Percentiles rank a stretch among this genome's conserved stretches.
phyloP scores from a whole-genome alignment of 2,329 filamentous ascomycete species.

The Aspergillus jensenii region DNA sequence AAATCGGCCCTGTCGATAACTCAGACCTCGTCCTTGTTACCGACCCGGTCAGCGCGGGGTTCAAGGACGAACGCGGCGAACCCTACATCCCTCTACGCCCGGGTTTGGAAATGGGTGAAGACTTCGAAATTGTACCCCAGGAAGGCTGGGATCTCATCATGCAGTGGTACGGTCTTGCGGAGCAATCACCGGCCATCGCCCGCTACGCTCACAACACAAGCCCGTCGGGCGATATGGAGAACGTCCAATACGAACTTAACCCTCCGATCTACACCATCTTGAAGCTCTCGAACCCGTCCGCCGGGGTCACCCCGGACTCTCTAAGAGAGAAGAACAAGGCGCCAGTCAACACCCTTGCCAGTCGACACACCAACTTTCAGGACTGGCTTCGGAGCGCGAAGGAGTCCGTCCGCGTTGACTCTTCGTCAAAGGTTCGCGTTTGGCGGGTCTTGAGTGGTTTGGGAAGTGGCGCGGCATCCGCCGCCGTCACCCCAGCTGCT shows the following conservation, averaged over 20 bases:
- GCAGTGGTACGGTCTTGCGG: slow-evolving; percentile 76
- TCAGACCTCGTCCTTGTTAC: slow-evolving; percentile 70
- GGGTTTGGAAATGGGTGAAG: slow-evolving; percentile 62
- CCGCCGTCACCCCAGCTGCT: slow-evolving; percentile 44
- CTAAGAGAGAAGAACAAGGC: slow-evolving; percentile 62
- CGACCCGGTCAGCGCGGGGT: slow-evolving; percentile 37
- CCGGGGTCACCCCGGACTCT: slow-evolving; percentile 58
- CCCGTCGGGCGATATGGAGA: slow-evolving; percentile 58
- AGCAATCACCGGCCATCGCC: slow-evolving; percentile 68
- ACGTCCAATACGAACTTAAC: slow-evolving; percentile 78
- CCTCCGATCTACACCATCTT: slow-evolving; percentile 84
- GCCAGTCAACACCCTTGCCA: slow-evolving; percentile 68
- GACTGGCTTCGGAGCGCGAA: slow-evolving; percentile 78
- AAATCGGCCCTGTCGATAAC: slow-evolving; percentile 83
- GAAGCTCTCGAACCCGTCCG: slow-evolving; percentile 65
- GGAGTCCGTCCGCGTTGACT: slow-evolving; percentile 63
- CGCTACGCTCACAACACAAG: slow-evolving; percentile 75
- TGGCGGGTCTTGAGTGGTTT: slow-evolving; percentile 61
- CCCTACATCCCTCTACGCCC: slow-evolving; percentile 71
- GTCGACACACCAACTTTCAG: slow-evolving; percentile 67
- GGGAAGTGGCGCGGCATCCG: slow-evolving; percentile 44
- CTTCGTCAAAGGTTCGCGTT: slow-evolving; percentile 71
- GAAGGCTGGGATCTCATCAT: slow-evolving; percentile 80
- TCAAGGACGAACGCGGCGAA: slow-evolving; percentile 48
- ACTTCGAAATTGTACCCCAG: slow-evolving; percentile 74